Evolutionary conservation across 2,329 filamentous ascomycete genomes (phyloP), one percentile per base, ranked within the genome.

Genomic region (Sporothrix globosa): DNA sequence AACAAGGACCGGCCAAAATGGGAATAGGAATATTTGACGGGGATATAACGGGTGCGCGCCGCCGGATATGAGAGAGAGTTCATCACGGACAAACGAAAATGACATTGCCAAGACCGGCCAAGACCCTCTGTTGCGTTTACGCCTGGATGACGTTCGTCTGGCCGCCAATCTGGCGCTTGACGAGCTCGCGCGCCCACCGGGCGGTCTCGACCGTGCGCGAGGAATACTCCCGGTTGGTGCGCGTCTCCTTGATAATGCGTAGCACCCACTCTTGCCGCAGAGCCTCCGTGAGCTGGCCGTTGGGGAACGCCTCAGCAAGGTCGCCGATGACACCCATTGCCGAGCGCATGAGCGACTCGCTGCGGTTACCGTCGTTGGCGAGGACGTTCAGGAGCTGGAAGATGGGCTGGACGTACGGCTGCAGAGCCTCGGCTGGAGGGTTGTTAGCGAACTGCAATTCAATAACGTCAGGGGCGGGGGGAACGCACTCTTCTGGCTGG

Each of bases 281-380:
- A 76, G 88, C 91, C 30, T 91, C 86, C 68, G 90, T 85, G 75
- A 97, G 90, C 80, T 98, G 91, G 76, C 96, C 95, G 75, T 92
- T 90, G 67, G 95, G 95, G 84, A 96, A 99, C 0, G 93, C 90
- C 77, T 98, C 95, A 65, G 95, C 93, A 74, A 99, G 87, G 79
- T 99, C 96, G 83, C 94, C 96, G 82, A 99, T 92, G 69, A 98
- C 94, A 80, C 96, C 96, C 92, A 98, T 98, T 10, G 92, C 88
- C n/a, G 95, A 92, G 75, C 96, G 88, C 86, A 98, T 91, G 65
- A 99, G 85, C 48, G 92, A 89, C 82, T 99, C 96, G 77, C 93
- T 97, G 75, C 93, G 91, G 84, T 96, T 97, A 74, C 87, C 85
- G 78, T 98, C 96, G 74, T 88, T 85, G 73, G 90, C 90, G 75